Base-by-base conservation (phyloP, 257 asterid species). In the Solanum microdontum region DNA sequence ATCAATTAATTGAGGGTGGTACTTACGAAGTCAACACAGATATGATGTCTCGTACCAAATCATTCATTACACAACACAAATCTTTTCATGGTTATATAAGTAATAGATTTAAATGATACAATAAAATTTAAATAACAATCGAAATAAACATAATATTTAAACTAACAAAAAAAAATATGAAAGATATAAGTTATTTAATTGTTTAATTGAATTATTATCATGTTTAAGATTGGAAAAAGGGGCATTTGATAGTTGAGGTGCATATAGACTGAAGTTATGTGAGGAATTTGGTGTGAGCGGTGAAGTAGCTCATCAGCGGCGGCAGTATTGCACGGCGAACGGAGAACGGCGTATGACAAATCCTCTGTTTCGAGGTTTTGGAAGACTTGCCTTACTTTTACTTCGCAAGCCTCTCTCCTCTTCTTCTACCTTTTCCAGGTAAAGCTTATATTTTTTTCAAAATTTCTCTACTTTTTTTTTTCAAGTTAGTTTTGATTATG, bases 11-110 rank as follows among this genome's bases (percentile, higher is more conserved):
- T 17, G 4, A 17, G 4, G n/a, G 0, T 1, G 64, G 0, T 17
- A 17, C 0, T 55, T 55, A 0, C 0, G 4, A 55, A 0, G 8
- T 51, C 0, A 3, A 17, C 4, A 1, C 0, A 0, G 0, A 55
- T 17, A 17, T 55, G 4, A 55, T 2, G 10, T 6, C 2, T 5
- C 8, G 0, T 48, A 48, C 2, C 9, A 51, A 55, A 51, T 55
- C 10, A 51, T 0, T 51, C 9, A 0, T 51, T 51, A 51, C 0
- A 51, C 1, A 51, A 19, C 1, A 2, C 2, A 0, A 55, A 17
- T 6, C 11, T 55, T 55, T 48, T 55, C n/a, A 7, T 2, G 58
- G 3, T 48, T 48, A 48, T 48, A 43, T 12, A 43, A 55, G 37
- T 7, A 6, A 55, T 19, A 6, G 0, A 55, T 55, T 55, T 55